Evolutionary conservation across 306 rosid genomes (phyloP), one percentile per base, ranked within the genome.

Genomic region (Vicia villosa): DNA sequence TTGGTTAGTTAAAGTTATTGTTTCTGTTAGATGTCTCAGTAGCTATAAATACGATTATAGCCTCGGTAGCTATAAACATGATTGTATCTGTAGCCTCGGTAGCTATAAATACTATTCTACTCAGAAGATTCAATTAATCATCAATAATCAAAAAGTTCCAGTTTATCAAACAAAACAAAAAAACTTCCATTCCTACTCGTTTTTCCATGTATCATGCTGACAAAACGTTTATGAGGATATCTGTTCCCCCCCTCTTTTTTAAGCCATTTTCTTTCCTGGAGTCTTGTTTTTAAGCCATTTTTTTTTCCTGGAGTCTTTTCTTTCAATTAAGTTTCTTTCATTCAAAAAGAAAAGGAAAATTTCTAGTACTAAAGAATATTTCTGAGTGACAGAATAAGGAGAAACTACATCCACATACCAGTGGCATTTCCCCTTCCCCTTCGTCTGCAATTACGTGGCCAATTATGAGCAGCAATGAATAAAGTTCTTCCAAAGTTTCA

Each of bases 361-460:
- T 49, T 30, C 6, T 36, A 63, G 68, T 54, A 42, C 50, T 26
- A 70, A 63, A 45, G 22, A 58, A 51, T 60, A 37, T 58, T 61
- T 67, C 20, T 37, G 52, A 62, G 66, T 19, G 50, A 72, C 47
- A 81, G 51, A 63, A 73, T 36, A 47, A 22, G 47, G 50, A 69
- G 69, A 82, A 74, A 78, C 51, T 61, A 77, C 47, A 72, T 50
- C 49, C 9, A 62, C 78, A 74, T 90, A 90, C 98, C 94, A 83
- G 59, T 1, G 98, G 98, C 56, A 89, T 84, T 80, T 93, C 98
- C 55, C 98, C 98, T 77, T 88, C 96, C 77, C 95, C 98, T 82
- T 93, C 98, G 71, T 93, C 98, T 50, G 98, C 96, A 24, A 88
- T 72, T 64, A 90, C 96, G 26, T 93, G 98, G 61, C 98, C 97